Conservation (phyloP, 768 basidiomycete genomes). For the Agrocybe pediades region DNA sequence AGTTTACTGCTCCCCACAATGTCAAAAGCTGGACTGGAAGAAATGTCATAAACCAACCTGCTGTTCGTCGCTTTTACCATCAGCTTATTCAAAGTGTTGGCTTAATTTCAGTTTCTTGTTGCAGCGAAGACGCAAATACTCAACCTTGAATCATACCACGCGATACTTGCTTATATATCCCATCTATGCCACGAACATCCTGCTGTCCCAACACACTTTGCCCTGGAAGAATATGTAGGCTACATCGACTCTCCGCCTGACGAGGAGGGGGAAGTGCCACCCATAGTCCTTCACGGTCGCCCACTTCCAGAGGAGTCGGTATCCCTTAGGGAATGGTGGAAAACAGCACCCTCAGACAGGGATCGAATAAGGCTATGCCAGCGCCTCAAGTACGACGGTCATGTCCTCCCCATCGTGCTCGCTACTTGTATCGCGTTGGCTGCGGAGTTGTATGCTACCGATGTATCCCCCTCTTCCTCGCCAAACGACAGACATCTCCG, state of each 20-base stretch:
- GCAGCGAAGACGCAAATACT: constrained; percentile 38
- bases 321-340: constrained; percentile 32
- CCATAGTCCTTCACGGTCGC: constrained; percentile 30
- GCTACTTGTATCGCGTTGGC: constrained; percentile 34
- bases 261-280: constrained; percentile 18
- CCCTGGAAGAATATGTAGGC: constrained; percentile 20
- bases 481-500: constrained; percentile 30
- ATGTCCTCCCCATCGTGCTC: constrained; percentile 31
- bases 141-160: constrained; percentile 32
- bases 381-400: constrained; percentile 33
- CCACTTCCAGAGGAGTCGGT: not conserved
- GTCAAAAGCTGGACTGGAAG: constrained; percentile 12
- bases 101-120: too few species aligned
- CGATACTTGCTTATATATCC: constrained; percentile 29
- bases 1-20: constrained; percentile 21
- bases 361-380: constrained; percentile 29
- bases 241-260: constrained; percentile 21
- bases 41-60: constrained; percentile 7
- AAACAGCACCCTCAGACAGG: constrained; percentile 21
- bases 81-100: not conserved
- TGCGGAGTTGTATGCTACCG: constrained; percentile 40
- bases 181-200: constrained; percentile 20
- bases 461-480: not conserved
- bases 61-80: constrained; percentile 5
- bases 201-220: constrained; percentile 20